Base-by-base conservation (phyloP, 495 filamentous ascomycete species). In the Aspergillus hancockii region DNA sequence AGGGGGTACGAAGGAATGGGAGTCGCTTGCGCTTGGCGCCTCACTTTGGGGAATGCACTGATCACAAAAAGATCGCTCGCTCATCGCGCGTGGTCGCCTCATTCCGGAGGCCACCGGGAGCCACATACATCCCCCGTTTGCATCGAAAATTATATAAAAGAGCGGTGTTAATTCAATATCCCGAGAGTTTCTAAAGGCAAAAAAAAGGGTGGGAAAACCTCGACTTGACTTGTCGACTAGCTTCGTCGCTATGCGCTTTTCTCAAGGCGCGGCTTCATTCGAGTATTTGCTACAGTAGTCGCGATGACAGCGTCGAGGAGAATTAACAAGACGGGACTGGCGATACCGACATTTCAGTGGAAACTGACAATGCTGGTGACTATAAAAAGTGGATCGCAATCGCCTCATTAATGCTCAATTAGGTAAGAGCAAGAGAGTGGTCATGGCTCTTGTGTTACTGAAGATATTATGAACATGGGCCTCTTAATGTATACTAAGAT, bases 1-100 rank as follows among this genome's bases (percentile, higher is more conserved):
- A 47, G 43, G 43, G 19, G 41, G 43, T 47, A 47, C 43, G 19
- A 13, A 47, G 43, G 43, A 47, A 47, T 47, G 43, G 12, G 43
- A 47, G 43, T 22, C 43, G 43, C 43, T 47, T 23, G 43, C 49
- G 50, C 51, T 55, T 58, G 46, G 52, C 55, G 60, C 60, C 60
- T 63, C 60, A 63, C 60, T 63, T 62, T 59, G 41, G 46, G 8
- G 12, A 50, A 53, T 22, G 58, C 52, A 55, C 45, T 51, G 53
- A 55, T 55, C 58, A 52, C 52, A 54, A 54, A 54, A 47, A 32
- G 40, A 54, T n/a, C n/a, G n/a, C n/a, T 57, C 43, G 43, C 46
- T 22, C 31, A 46, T 22, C 51, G 51, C 60, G 60, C 60, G 49
- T 58, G 40, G 49, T 49, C 60, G 60, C 60, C 60, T 58, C 60